phyloP scores from a whole-genome alignment of 1,284 basidiomycete species.

The Tranzscheliella williamsii region DNA sequence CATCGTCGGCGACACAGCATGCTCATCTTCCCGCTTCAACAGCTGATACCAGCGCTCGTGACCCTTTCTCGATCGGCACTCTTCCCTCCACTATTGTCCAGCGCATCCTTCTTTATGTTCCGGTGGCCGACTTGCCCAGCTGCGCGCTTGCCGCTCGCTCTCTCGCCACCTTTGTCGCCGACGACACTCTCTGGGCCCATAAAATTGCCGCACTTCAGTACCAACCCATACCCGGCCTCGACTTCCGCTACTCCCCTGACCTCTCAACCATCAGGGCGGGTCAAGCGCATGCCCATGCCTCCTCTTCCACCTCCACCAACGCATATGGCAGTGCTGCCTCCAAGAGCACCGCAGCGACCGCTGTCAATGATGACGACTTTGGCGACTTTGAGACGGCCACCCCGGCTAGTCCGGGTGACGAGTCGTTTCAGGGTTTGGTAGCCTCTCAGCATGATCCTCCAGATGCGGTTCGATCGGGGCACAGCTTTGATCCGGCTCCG shows the following conservation, averaged over 20 bases:
- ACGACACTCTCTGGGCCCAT: conserved; percentile 43
- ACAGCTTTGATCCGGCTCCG: conserved; percentile 26
- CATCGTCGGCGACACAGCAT: too few relatives aligned
- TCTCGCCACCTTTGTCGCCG: conserved; percentile 42
- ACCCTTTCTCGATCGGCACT: conserved; percentile 30
- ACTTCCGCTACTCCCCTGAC: conserved; percentile 22
- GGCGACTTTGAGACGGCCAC: conserved; percentile 60
- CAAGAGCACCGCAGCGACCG: conserved; percentile 3
- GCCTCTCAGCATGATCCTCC: conserved; percentile 4
- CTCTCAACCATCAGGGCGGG: conserved; percentile 12
- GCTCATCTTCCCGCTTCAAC: too few relatives aligned
- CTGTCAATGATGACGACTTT: conserved; percentile 75
- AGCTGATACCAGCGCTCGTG: conserved; percentile 22
- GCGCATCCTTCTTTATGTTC: conserved; percentile 34
- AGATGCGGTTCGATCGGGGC: neutral
- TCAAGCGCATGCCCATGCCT: too few relatives aligned
- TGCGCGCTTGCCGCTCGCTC: conserved; percentile 31
- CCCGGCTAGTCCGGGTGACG: conserved; percentile 24
- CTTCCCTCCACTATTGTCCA: conserved; percentile 29
- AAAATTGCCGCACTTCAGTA: conserved; percentile 32
- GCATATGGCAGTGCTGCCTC: neutral
- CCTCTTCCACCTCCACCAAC: conserved; percentile 1
- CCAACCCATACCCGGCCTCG: conserved; percentile 26
- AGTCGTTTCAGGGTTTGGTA: conserved; percentile 69
- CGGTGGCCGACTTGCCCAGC: conserved; percentile 27